phyloP scores from a whole-genome alignment of 83 land plant genomes.

The Diphasiastrum complanatum region DNA sequence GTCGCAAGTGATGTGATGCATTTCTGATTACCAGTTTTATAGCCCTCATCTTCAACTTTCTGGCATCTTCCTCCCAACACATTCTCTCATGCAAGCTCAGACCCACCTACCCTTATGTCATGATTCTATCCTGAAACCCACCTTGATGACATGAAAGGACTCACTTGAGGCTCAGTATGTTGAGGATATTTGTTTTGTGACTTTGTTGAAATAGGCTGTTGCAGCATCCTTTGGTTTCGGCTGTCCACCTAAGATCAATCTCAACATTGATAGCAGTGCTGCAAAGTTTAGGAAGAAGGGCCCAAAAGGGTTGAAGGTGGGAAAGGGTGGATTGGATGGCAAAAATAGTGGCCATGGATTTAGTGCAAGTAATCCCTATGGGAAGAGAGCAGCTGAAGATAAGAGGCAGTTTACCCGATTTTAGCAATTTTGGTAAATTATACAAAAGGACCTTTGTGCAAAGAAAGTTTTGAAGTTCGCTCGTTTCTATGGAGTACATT shows the following conservation, averaged over 20 bases:
- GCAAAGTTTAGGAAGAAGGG: conserved; percentile 66
- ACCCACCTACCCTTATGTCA: neutral
- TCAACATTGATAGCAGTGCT: conserved; percentile 75
- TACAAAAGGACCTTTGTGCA: too few relatives aligned
- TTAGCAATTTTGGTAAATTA: conserved; percentile 1
- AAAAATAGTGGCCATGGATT: conserved; percentile 41
- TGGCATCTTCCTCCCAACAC: conserved; percentile 10
- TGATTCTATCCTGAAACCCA: neutral
- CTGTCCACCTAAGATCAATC: conserved; percentile 58
- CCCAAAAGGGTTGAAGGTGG: conserved; percentile 1
- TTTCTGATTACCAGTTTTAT: neutral
- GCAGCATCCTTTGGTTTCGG: conserved; percentile 31
- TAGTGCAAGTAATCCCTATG: conserved; percentile 67
- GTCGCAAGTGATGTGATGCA: too few relatives aligned
- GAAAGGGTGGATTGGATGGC: conserved; percentile 36
- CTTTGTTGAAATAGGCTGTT: conserved; percentile 40
- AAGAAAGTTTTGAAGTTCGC: too few relatives aligned
- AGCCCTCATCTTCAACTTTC: neutral
- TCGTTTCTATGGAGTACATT: too few relatives aligned
- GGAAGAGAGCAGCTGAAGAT: conserved; percentile 37
- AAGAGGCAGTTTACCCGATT: conserved; percentile 28
- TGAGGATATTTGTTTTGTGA: conserved; percentile 25
- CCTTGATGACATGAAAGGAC: neutral
- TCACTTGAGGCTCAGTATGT: too few relatives aligned
- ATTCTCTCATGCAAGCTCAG: neutral